Base-by-base conservation (phyloP, 768 basidiomycete genomes). In the Podaxis pistillaris region DNA sequence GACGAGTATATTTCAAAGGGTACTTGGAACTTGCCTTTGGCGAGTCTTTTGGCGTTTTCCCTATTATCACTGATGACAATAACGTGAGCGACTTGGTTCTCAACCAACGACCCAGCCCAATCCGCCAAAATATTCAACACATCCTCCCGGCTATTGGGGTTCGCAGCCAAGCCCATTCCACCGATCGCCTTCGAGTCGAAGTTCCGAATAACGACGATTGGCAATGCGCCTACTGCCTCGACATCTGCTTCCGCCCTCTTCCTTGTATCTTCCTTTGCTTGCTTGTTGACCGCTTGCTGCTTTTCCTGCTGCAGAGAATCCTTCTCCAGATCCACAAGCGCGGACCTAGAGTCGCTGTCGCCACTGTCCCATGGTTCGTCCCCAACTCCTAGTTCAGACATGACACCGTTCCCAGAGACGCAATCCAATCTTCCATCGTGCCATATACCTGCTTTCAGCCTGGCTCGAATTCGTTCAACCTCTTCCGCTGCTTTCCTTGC, bases 51-150 rank as follows among this genome's bases (percentile, higher is more conserved):
- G 1, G 86, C 80, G 62, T 96, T 90, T 68, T 94, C 94, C 28
- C 91, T 85, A 67, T 94, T 94, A 71, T 98, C 93, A 67, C 93
- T 93, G 49, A 95, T 77, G 37, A 98, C 86, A 53, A 99, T 79
- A 51, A 97, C 94, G 73, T 98, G 96, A 0, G 96, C 96, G 61
- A 93, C 79, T 78, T 89, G 84, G 66, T 87, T 91, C 70, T 97
- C 93, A 0, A 88, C 86, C 50, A 98, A 76, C 9, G 78, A 80
- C 0, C 92, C 93, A 2, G 86, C 89, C 96, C 96, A 99, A 58
- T 89, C 86, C 0, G 91, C 83, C 30, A 99, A 74, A 1, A 88
- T 89, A 30, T 78, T 79, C 71, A 92, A 81, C 8, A 98, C 68
- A 54, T 92, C 93, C 52, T 91, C 90, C 65, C 84, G 69, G 12